A percentile compares a stretch with the other conserved stretches of the same genome.
Conservation (phyloP, 805 yeast species). For the Candida ipomoeae region DNA sequence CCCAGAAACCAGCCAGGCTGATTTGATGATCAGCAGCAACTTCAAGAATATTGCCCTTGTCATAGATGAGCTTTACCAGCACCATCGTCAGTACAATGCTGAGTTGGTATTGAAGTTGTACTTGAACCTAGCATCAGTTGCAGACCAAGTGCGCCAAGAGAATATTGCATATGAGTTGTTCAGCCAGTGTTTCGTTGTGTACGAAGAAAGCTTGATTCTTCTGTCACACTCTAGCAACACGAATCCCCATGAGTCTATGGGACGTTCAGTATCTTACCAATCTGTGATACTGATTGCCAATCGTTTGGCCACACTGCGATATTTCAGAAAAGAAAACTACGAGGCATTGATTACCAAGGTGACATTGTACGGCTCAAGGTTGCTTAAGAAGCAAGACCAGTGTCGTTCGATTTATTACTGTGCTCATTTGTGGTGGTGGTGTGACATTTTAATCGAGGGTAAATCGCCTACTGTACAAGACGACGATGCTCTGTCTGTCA, state of each 20-base stretch:
- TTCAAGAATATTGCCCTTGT: conserved; percentile 72
- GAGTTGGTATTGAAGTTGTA: conserved; percentile 47
- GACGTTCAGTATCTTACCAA: conserved; percentile 48
- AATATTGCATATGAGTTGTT: conserved; percentile 83
- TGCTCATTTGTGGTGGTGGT: conserved; percentile 93
- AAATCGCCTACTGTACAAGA: conserved; percentile 24
- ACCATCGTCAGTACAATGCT: conserved; percentile 30
- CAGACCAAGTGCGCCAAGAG: conserved; percentile 70
- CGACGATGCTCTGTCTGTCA: not conserved
- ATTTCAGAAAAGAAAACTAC: conserved; percentile 61
- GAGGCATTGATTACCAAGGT: conserved; percentile 79
- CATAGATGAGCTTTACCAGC: conserved; percentile 59
- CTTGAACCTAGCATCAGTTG: conserved; percentile 64
- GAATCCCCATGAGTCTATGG: conserved; percentile 37
- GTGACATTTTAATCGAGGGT: conserved; percentile 44
- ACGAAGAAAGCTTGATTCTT: conserved; percentile 55
- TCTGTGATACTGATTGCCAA: conserved; percentile 45
- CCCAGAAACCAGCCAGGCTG: conserved; percentile 22
- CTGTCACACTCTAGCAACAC: conserved; percentile 13
- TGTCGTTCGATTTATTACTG: conserved; percentile 86
- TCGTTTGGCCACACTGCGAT: conserved; percentile 40
- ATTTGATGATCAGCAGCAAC: conserved; percentile 40
- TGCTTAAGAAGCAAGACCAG: conserved; percentile 90
- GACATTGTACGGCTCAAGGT: conserved; percentile 81
- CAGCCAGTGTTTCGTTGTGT: conserved; percentile 80